These are phyloP conservation scores for Pelargonium australe DNA, from an alignment of 441 rosid species.

Conservation along the genomic window DNA sequence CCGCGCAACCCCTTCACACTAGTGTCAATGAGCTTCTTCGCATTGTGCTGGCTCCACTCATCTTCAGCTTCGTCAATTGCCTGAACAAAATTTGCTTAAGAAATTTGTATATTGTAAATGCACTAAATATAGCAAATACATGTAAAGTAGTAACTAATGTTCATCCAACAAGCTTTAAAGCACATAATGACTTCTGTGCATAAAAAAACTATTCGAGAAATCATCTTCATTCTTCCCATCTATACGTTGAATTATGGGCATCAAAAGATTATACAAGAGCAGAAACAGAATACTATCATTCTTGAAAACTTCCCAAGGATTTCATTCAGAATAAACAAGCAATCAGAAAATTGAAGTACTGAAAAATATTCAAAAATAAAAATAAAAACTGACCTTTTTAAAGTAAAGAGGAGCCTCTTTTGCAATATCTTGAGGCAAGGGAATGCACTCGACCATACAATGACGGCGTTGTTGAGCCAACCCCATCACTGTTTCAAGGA, in stretches of 20 bases:
- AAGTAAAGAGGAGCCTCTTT: constrained; percentile 74
- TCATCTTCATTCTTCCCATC: background rate
- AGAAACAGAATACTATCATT: constrained; percentile 1
- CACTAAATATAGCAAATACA: too few relatives aligned
- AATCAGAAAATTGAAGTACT: constrained; percentile 10
- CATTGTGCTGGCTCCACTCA: constrained; percentile 93
- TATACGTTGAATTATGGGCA: background rate
- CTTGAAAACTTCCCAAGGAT: background rate
- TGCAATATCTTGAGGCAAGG: constrained; percentile 61
- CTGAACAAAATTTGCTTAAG: constrained; percentile 24
- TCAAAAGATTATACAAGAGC: background rate
- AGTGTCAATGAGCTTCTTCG: constrained; percentile 89
- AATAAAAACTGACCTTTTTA: constrained; percentile 44
- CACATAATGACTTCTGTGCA: background rate
- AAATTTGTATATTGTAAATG: background rate
- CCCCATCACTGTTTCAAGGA: constrained; percentile 82
- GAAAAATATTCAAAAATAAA: background rate
- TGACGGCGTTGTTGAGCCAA: constrained; percentile 74
- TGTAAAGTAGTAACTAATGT: background rate
- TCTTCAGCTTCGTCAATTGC: constrained; percentile 90
- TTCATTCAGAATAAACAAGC: background rate
- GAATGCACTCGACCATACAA: constrained; percentile 80
- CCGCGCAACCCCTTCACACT: constrained; percentile 67
- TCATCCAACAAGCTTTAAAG: background rate
- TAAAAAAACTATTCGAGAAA: background rate